Evolutionary conservation across 306 rosid genomes (phyloP).

Genomic region (Purshia tridentata): DNA sequence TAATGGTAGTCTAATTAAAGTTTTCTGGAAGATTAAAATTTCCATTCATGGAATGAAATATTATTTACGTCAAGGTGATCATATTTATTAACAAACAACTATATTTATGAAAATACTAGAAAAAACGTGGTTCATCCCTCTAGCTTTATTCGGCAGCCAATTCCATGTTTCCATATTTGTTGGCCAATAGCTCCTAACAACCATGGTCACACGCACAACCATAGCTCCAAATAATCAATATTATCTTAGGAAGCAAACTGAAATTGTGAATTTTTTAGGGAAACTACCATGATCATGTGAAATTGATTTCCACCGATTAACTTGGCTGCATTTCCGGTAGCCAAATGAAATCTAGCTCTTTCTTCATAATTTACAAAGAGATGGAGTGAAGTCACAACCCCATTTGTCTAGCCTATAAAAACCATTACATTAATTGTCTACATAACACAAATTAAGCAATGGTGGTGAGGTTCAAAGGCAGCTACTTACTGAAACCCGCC

Average conservation of each 20-base stretch:
- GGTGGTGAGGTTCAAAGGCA: constrained; percentile 37
- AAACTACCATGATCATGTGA: neutral
- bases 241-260: neutral
- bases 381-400: neutral
- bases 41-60: no score
- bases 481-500: constrained; percentile 32
- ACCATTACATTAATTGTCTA: neutral
- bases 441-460: constrained; percentile 17
- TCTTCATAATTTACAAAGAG: neutral
- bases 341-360: neutral
- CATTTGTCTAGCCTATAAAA: neutral
- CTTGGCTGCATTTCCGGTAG: neutral
- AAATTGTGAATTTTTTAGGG: neutral
- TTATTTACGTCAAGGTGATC: no score
- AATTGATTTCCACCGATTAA: neutral
- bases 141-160: no score
- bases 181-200: no score
- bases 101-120: no score
- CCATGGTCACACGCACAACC: no score
- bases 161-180: no score
- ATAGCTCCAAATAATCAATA: no score
- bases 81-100: no score
- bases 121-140: no score
- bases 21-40: no score
- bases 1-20: no score